These are phyloP conservation scores for Colletotrichum chrysophilum DNA, from an alignment of 2,329 filamentous ascomycete genomes.

Conservation along the genomic window DNA sequence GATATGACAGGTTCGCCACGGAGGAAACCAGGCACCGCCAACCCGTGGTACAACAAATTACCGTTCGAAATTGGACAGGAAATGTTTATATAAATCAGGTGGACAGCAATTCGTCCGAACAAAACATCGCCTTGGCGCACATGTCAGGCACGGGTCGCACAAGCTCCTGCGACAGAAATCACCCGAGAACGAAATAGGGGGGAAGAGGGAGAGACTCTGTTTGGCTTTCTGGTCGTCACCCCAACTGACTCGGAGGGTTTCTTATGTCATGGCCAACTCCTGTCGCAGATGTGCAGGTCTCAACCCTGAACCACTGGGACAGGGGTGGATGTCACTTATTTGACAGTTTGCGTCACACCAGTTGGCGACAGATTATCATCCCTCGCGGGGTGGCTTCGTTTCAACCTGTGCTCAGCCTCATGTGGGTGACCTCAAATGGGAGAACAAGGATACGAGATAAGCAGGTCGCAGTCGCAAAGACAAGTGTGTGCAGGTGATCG, in stretches of 20 bases:
- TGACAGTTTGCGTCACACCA: neutral
- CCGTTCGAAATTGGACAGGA: neutral
- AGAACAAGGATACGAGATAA: neutral
- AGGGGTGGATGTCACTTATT: neutral
- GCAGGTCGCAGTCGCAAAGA: neutral
- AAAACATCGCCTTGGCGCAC: neutral
- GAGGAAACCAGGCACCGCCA: neutral
- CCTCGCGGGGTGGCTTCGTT: neutral
- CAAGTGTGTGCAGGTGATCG: neutral
- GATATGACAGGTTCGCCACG: neutral
- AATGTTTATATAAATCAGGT: neutral
- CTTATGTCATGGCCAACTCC: neutral
- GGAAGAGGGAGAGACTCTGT: neutral
- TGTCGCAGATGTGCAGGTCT: neutral
- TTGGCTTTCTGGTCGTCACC: neutral
- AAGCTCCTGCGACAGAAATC: neutral
- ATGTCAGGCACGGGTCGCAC: neutral
- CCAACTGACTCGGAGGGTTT: neutral
- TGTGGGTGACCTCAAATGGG: neutral
- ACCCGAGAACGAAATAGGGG: neutral
- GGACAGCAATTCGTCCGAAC: neutral
- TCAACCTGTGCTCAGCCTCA: slow-evolving; percentile 10
- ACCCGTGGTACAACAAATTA: neutral
- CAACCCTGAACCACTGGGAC: neutral
- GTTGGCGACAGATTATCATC: neutral